phyloP scores from a whole-genome alignment of 2,329 filamentous ascomycete genomes.

The Aureobasidium subglaciale region DNA sequence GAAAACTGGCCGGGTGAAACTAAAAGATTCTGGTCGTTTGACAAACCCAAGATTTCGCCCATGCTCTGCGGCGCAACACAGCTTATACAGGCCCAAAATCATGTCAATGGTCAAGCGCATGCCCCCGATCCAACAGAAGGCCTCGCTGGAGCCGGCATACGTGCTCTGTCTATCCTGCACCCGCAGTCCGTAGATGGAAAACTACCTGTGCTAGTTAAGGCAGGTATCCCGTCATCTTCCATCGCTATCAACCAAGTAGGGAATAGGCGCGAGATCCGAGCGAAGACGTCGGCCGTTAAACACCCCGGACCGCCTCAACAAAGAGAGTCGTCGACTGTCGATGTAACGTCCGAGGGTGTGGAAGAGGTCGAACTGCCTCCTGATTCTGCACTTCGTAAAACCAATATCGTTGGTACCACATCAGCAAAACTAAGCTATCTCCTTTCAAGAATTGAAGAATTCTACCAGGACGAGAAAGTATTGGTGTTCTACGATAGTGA shows the following conservation, averaged over 20 bases:
- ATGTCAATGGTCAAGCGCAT: slow-evolving; percentile 37
- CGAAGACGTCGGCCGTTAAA: not conserved
- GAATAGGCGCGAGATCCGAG: slow-evolving; percentile 22
- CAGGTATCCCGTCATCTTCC: slow-evolving; percentile 35
- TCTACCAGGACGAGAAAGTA: slow-evolving; percentile 72
- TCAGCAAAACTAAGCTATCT: slow-evolving; percentile 87
- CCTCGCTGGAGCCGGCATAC: slow-evolving; percentile 26
- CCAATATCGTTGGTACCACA: slow-evolving; percentile 66
- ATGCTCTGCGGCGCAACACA: slow-evolving; percentile 53
- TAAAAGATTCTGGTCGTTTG: slow-evolving; percentile 61
- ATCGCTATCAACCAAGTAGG: slow-evolving; percentile 32
- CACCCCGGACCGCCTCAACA: not conserved
- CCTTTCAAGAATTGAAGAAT: slow-evolving; percentile 60
- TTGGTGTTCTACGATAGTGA: slow-evolving; percentile 89
- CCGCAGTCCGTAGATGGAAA: slow-evolving; percentile 10
- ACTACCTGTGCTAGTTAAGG: slow-evolving; percentile 2
- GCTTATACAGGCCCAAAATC: slow-evolving; percentile 48
- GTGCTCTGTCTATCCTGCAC: slow-evolving; percentile 21
- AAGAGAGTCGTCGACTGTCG: not conserved
- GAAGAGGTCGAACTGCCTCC: slow-evolving; percentile 22
- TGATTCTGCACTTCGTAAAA: slow-evolving; percentile 50
- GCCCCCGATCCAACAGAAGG: slow-evolving; percentile 26
- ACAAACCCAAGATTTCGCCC: slow-evolving; percentile 24
- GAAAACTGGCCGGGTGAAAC: slow-evolving; percentile 57
- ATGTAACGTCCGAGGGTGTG: not conserved